phyloP scores from a whole-genome alignment of 805 yeast species.

The Ogataea haglerorum region DNA sequence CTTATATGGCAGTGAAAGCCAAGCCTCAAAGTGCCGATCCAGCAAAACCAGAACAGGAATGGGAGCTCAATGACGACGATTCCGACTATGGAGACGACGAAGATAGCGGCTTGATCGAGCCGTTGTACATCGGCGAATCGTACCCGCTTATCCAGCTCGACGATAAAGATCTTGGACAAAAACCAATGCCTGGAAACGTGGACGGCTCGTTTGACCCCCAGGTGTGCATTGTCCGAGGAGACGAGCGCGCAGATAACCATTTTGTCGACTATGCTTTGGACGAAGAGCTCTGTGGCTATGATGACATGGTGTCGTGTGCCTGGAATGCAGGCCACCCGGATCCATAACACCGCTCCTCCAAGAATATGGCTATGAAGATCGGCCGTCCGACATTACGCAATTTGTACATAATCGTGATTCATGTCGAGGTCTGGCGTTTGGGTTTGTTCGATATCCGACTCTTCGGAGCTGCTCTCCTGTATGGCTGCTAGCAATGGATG shows the following conservation, averaged over 20 bases:
- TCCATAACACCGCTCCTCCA: conserved; percentile 1
- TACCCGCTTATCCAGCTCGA: conserved; percentile 18
- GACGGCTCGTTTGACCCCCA: conserved; percentile 21
- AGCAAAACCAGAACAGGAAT: conserved; percentile 6
- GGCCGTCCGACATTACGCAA: conserved; percentile 2
- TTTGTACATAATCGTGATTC: conserved; percentile 19
- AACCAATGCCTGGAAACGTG: conserved; percentile 8
- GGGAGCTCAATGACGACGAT: conserved; percentile 17
- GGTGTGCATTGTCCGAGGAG: conserved; percentile 21
- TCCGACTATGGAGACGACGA: conserved; percentile 21
- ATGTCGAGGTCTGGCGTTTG: conserved; percentile 12
- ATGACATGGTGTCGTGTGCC: conserved; percentile 13
- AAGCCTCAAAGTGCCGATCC: not conserved
- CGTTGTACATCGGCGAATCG: conserved; percentile 15
- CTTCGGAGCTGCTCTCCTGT: conserved; percentile 12
- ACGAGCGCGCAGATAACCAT: conserved; percentile 14
- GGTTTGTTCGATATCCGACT: conserved; percentile 9
- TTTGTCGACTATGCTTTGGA: conserved; percentile 19
- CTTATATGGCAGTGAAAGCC: not conserved
- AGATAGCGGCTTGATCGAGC: conserved; percentile 13
- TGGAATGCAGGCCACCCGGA: conserved; percentile 12
- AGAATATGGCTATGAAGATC: conserved; percentile 9
- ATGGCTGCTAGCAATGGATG: conserved; percentile 15
- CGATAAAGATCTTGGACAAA: conserved; percentile 10
- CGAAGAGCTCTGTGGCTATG: conserved; percentile 18